These are phyloP conservation scores for Sordariomycetes sp. DNA, from an alignment of 2,329 filamentous ascomycete species.

Conservation along the genomic window DNA sequence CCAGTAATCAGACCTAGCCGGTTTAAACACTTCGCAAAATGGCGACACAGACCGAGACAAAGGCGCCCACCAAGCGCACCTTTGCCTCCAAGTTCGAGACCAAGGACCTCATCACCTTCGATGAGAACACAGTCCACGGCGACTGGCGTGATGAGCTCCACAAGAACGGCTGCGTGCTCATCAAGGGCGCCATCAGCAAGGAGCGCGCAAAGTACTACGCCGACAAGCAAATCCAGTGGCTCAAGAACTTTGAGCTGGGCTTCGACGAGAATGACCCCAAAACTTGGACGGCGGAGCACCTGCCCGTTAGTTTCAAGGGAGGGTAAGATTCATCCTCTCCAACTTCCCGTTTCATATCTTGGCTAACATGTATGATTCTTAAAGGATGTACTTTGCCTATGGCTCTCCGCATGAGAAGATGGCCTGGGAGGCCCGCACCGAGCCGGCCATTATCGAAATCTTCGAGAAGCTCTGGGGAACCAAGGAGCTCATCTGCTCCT, in stretches of 20 bases:
- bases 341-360: neutral
- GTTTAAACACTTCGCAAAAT: constrained; percentile 2
- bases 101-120: constrained; percentile 12
- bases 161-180: constrained; percentile 22
- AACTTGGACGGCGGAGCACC: constrained; percentile 27
- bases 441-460: constrained; percentile 22
- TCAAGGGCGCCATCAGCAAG: constrained; percentile 22
- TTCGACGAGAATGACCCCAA: constrained; percentile 18
- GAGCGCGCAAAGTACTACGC: constrained; percentile 24
- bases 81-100: constrained; percentile 10
- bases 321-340: constrained; percentile 6
- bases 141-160: constrained; percentile 31
- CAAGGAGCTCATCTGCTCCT: constrained; percentile 13
- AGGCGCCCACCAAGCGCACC: constrained; percentile 5
- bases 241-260: constrained; percentile 23
- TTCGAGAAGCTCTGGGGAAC: constrained; percentile 26
- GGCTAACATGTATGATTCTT: neutral
- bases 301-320: constrained; percentile 27
- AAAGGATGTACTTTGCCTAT: constrained; percentile 25
- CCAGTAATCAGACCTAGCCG: neutral
- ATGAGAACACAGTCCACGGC: constrained; percentile 12
- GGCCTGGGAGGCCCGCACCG: constrained; percentile 26
- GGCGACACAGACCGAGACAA: constrained; percentile 7
- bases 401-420: constrained; percentile 24
- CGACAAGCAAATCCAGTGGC: constrained; percentile 24